Evolutionary conservation across 2,329 filamentous ascomycete genomes (phyloP).

Genomic region (Neophaeococcomyces mojaviensis): DNA sequence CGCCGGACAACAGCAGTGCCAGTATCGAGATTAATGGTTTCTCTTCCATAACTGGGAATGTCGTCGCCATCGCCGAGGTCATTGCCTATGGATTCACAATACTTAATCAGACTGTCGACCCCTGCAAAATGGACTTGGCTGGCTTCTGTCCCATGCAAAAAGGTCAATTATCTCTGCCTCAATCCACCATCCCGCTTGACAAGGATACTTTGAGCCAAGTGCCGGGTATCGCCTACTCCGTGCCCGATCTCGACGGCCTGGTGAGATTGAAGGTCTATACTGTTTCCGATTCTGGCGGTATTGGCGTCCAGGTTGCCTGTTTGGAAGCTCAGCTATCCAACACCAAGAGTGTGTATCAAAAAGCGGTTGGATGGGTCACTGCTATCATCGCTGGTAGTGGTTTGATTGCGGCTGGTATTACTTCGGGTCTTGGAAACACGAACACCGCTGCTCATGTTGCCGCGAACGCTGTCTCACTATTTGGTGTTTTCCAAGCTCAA

Average conservation of each 20-base stretch:
- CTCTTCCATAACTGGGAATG: constrained; percentile 74
- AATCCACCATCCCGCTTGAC: constrained; percentile 59
- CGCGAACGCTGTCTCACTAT: constrained; percentile 86
- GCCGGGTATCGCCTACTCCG: constrained; percentile 77
- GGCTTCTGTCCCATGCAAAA: constrained; percentile 89
- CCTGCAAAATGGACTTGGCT: constrained; percentile 60
- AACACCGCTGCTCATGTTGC: constrained; percentile 94
- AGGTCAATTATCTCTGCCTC: constrained; percentile 64
- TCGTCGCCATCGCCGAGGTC: constrained; percentile 68
- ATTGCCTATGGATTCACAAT: constrained; percentile 76
- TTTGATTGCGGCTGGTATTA: constrained; percentile 75
- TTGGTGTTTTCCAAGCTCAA: constrained; percentile 89
- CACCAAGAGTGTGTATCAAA: constrained; percentile 81
- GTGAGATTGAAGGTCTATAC: constrained; percentile 75
- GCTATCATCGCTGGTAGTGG: constrained; percentile 81
- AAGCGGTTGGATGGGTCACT: constrained; percentile 82
- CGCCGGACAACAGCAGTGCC: constrained; percentile 60
- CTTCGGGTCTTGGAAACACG: constrained; percentile 82
- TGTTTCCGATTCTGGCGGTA: constrained; percentile 40
- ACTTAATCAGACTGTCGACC: constrained; percentile 61
- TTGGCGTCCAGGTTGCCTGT: constrained; percentile 63
- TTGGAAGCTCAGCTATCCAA: constrained; percentile 84
- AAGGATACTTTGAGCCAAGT: constrained; percentile 55
- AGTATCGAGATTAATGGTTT: constrained; percentile 70
- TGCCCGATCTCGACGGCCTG: constrained; percentile 83